Base-by-base conservation (phyloP, 2,329 filamentous ascomycete species). In the Fusarium dlaminii region DNA sequence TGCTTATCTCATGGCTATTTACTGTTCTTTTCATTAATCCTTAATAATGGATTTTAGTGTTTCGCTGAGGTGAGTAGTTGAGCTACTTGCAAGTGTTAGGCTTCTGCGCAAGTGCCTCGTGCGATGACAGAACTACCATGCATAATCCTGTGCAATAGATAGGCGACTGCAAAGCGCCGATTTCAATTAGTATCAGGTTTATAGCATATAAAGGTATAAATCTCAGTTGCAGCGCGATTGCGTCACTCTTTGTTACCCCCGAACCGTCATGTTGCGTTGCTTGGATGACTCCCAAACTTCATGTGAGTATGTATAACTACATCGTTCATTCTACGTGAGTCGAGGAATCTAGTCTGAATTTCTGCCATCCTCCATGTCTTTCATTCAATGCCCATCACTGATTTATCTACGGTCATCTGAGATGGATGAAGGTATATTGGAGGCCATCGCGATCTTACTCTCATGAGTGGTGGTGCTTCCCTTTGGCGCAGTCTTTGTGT, bases 381-480 rank as follows among this genome's bases (percentile, higher is more conserved):
- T 32, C 4, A n/a, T 32, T 5, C 0, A 32, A 5, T 14, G 2
- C 5, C 22, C 0, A 17, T 13, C 5, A 6, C 7, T 10, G 3
- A n/a, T 18, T 2, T 20, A 0, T 6, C 4, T 11, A 24, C 3
- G 20, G 12, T 8, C 15, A 5, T 49, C 5, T 0, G 15, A 12
- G 15, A 32, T n/a, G 10, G 2, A 15, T 51, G 12, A 11, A 34
- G 20, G 3, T 11, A 20, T 34, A 8, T 2, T 34, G 12, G 6
- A 24, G 30, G 17, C 30, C 8, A 20, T 6, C n/a, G 12, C 17
- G 6, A 22, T 22, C 37, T 13, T 13, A 20, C 10, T 20, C 37
- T 34, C 22, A 7, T 20, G 9, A 34, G n/a, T 20, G 12, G 3
- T 8, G 8, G 18, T 10, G 11, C 15, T 24, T 13, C 8, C 18